Conservation (phyloP, 2,329 filamentous ascomycete genomes). For the Aspergillus aculeatus region DNA sequence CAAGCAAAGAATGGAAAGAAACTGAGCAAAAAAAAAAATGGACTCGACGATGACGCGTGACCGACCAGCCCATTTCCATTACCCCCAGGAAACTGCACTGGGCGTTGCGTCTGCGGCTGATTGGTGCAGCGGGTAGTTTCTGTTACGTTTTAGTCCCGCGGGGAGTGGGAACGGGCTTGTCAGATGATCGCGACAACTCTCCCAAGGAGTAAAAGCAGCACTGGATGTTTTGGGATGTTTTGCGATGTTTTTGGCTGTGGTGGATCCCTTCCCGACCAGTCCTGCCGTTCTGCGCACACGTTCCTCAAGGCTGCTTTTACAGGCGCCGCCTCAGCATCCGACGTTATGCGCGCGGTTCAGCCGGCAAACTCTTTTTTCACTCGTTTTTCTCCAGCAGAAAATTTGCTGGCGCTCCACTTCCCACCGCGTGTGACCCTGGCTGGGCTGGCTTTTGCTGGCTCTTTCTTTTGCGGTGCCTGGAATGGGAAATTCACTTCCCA, state of each 20-base stretch:
- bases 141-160: constrained; percentile 36
- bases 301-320: neutral
- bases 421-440: constrained; percentile 18
- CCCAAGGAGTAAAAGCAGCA: neutral
- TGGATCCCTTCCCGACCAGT: constrained; percentile 8
- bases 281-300: neutral
- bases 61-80: constrained; percentile 24
- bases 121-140: constrained; percentile 34
- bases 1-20: no score
- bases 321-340: neutral
- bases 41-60: constrained; percentile 11
- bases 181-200: constrained; percentile 30
- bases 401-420: neutral
- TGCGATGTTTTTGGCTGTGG: neutral
- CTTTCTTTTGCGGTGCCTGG: constrained; percentile 16
- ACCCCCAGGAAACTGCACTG: constrained; percentile 27
- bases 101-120: constrained; percentile 11
- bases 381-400: neutral
- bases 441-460: neutral
- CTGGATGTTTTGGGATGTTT: neutral
- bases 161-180: constrained; percentile 22
- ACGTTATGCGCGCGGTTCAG: neutral
- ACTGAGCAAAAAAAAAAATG: neutral
- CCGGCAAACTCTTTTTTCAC: neutral
- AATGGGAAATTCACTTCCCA: constrained; percentile 2